Evolutionary conservation across 192 early-diverging fungal genomes (phyloP).

Genomic region (Rhizophagus prolifer): DNA sequence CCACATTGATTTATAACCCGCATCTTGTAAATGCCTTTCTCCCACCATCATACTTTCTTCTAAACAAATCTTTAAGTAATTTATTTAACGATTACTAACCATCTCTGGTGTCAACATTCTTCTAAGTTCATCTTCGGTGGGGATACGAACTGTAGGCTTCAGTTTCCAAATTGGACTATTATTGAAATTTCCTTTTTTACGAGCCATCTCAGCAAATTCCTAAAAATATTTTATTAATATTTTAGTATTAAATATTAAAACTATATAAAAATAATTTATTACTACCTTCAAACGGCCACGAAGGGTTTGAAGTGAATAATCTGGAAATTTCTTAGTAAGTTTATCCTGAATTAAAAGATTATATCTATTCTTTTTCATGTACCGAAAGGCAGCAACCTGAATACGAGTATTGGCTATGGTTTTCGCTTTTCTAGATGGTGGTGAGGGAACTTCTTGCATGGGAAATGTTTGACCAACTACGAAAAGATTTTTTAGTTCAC

Average conservation of each 20-base stretch:
- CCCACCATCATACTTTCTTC: constrained; percentile 93
- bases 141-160: constrained; percentile 68
- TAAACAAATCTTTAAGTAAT: constrained; percentile 54
- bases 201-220: constrained; percentile 94
- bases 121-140: constrained; percentile 84
- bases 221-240: constrained; percentile 28
- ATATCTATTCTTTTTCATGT: constrained; percentile 82
- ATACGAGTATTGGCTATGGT: constrained; percentile 82
- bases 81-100: constrained; percentile 44
- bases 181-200: constrained; percentile 65
- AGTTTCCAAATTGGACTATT: constrained; percentile 91
- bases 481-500: constrained; percentile 80
- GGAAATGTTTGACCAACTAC: constrained; percentile 93
- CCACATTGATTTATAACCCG: constrained; percentile 72
- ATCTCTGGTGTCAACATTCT: constrained; percentile 93
- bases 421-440: constrained; percentile 90
- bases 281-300: constrained; percentile 66
- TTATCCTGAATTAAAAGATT: constrained; percentile 73
- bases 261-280: background rate
- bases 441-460: constrained; percentile 89
- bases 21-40: constrained; percentile 86
- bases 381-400: constrained; percentile 83
- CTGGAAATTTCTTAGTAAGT: constrained; percentile 80
- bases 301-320: constrained; percentile 84
- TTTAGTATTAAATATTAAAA: background rate